Evolutionary conservation across 192 early-diverging fungal genomes (phyloP).

Genomic region (Entophlyctis luteolus): DNA sequence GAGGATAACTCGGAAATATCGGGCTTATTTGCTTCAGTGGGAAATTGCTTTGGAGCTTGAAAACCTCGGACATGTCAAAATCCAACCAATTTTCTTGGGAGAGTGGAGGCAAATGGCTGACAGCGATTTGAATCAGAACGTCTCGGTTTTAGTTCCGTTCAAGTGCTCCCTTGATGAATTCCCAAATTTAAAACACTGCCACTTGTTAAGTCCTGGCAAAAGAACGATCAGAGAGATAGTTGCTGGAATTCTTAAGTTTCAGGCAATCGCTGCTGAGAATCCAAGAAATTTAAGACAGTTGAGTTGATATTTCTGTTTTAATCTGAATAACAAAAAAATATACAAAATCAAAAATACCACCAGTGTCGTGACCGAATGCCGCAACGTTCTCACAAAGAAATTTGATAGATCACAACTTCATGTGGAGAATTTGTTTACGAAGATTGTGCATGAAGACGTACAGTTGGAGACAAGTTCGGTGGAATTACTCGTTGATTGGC

Average conservation of each 20-base stretch:
- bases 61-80: not conserved
- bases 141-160: not conserved
- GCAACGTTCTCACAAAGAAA: not conserved
- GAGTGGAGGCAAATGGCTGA: not conserved
- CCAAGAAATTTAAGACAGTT: not conserved
- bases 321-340: not conserved
- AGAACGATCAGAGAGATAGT: not conserved
- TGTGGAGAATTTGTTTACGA: not conserved
- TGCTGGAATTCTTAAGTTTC: not conserved
- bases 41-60: slow-evolving; percentile 11
- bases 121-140: not conserved
- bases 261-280: not conserved
- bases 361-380: not conserved
- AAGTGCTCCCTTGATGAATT: not conserved
- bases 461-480: too few species aligned
- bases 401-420: not conserved
- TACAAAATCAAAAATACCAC: not conserved
- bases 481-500: not conserved
- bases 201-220: not conserved
- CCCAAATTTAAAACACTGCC: not conserved
- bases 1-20: too few species aligned
- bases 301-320: not conserved
- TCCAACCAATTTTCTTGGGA: not conserved
- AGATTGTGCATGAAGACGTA: too few species aligned
- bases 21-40: slow-evolving; percentile 9